Evolutionary conservation across 129 eudicot species (phyloP), one percentile per base, ranked within the genome.

Genomic region (Oenanthe sinensis): DNA sequence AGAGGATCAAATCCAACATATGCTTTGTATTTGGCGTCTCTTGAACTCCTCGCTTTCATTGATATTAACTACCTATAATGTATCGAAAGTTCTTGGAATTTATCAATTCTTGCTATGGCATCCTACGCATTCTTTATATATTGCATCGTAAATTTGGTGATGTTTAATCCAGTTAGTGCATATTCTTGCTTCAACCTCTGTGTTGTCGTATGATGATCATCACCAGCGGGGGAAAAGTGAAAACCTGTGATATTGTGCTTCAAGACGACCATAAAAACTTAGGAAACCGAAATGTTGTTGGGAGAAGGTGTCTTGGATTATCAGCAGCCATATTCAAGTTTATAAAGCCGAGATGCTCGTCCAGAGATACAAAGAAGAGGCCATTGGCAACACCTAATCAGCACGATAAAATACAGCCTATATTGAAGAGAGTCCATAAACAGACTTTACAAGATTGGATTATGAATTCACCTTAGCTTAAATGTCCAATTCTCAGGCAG

Each of bases 391-490:
- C 33, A 26, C 49, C 37, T 67, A 70, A 14, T 49, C 80, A 83
- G 60, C 78, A 45, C 0, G 83, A 24, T 39, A 84, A 79, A 72
- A 71, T 83, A 50, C 76, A 77, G 74, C 65, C 6, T 11, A 36
- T 81, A 76, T 45, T 63, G 46, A 81, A 79, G 85, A 81, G 33
- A 2, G 73, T 28, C 3, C 48, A 75, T 8, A 79, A 58, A 45
- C 58, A 76, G n/a, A 90, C 88, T 72, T 68, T 87, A 68, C 81
- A 82, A 48, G 88, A 87, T 10, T 82, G 84, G 84, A 87, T 87
- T 33, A 45, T 84, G 54, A 50, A 20, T 30, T 87, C 90, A 6
- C 90, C 90, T n/a, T 11, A 52, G 36, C 83, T 52, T 85, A 26
- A 79, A 77, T 55, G 73, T 48, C 5, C 71, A 33, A 17, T 52